Percentiles rank a stretch among this genome's conserved stretches.
Evolutionary conservation across 331 rosid species (phyloP).

Genomic region (Malus hybrid): DNA sequence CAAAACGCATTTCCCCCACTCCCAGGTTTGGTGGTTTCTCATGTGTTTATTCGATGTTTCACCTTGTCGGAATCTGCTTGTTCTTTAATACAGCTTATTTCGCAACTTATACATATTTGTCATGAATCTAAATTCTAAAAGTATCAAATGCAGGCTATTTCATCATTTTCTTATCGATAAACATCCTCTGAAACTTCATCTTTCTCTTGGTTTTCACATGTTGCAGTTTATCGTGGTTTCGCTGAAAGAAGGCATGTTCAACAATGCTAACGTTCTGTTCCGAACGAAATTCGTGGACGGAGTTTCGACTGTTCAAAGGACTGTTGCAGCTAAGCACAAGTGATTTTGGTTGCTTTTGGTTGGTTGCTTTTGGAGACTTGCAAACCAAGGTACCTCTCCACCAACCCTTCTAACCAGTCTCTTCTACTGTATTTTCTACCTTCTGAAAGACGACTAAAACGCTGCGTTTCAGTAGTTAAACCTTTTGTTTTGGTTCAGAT

Average conservation of each 20-base stretch:
- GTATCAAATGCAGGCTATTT: not conserved
- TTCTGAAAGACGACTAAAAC: not conserved
- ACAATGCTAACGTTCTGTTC: conserved; percentile 93
- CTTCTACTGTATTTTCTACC: not conserved
- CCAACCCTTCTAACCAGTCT: not conserved
- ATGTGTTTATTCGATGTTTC: not conserved
- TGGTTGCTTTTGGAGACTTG: no score
- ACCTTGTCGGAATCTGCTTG: not conserved
- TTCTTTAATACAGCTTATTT: not conserved
- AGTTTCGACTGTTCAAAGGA: conserved; percentile 95
- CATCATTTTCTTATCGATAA: not conserved
- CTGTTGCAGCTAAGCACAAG: conserved; percentile 63
- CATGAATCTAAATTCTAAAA: not conserved
- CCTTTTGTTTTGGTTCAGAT: not conserved
- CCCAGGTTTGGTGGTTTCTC: conserved; percentile 53
- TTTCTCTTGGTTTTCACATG: not conserved
- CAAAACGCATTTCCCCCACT: conserved; percentile 95
- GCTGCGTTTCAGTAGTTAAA: not conserved
- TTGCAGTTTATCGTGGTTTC: conserved; percentile 95
- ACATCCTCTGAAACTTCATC: not conserved
- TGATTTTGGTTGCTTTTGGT: conserved; percentile 21
- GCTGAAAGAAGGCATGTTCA: conserved; percentile 98
- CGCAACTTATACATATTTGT: not conserved
- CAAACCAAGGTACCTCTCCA: not conserved
- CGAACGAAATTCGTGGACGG: conserved; percentile 98